Percentiles rank a stretch among this genome's conserved stretches.
These are phyloP conservation scores for Metschnikowia lachancei DNA, from an alignment of 805 yeast species.

Conservation along the genomic window DNA sequence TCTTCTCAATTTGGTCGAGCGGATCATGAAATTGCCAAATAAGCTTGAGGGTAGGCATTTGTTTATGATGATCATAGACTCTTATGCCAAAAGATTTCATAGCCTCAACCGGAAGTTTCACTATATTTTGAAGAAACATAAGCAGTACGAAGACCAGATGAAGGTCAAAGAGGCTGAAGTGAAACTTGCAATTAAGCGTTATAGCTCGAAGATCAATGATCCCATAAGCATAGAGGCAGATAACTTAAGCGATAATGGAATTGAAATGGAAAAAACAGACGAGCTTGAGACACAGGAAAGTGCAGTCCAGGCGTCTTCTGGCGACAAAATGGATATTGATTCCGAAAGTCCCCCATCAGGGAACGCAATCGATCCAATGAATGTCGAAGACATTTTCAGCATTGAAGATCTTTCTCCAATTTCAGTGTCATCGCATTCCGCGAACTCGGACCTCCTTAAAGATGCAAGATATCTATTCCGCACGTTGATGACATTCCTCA, in stretches of 20 bases:
- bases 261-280: neutral
- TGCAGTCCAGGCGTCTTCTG: conserved; percentile 18
- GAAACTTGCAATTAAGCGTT: conserved; percentile 40
- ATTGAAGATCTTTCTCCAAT: conserved; percentile 54
- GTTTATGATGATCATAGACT: conserved; percentile 79
- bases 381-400: conserved; percentile 32
- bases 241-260: neutral
- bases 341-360: conserved; percentile 15
- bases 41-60: conserved; percentile 81
- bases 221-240: neutral
- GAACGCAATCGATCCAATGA: conserved; percentile 17
- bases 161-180: conserved; percentile 40
- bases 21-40: conserved; percentile 77
- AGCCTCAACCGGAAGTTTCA: conserved; percentile 70
- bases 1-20: conserved; percentile 80
- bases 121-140: conserved; percentile 61
- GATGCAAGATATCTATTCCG: conserved; percentile 87
- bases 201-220: conserved; percentile 26
- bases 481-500: conserved; percentile 83
- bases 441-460: conserved; percentile 65
- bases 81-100: conserved; percentile 79
- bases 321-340: conserved; percentile 16
- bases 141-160: conserved; percentile 46
- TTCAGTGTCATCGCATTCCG: conserved; percentile 43
- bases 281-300: neutral